Evolutionary conservation across 768 basidiomycete genomes (phyloP).

Genomic region (Termitomyces sp.): DNA sequence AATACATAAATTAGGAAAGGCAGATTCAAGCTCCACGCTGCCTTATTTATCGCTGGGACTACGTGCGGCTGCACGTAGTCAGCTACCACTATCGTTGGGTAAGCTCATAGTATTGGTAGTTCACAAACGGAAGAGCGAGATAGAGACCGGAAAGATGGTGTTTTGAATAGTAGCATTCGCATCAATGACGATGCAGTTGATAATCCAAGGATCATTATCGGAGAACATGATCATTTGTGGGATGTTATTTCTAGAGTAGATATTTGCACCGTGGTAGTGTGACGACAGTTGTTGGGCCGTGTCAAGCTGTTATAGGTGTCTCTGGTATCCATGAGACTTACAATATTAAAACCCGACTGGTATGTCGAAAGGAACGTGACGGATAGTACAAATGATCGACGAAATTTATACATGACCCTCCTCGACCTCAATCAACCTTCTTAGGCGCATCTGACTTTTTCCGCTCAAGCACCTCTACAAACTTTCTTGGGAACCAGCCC

Average conservation of each 20-base stretch:
- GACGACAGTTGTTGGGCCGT: too few relatives aligned
- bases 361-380: not conserved
- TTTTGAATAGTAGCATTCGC: not conserved
- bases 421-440: constrained; percentile 12
- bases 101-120: too few relatives aligned
- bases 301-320: not conserved
- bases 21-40: too few relatives aligned
- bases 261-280: too few relatives aligned
- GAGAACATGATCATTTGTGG: too few relatives aligned
- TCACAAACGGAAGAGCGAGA: too few relatives aligned
- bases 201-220: not conserved
- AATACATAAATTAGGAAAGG: too few relatives aligned
- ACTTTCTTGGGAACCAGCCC: constrained; percentile 93
- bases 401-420: not conserved
- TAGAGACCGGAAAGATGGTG: not conserved
- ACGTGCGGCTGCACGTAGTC: too few relatives aligned
- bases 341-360: not conserved
- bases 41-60: too few relatives aligned
- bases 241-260: too few relatives aligned
- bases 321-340: not conserved
- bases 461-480: constrained; percentile 69
- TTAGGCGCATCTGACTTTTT: constrained; percentile 22
- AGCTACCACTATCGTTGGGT: too few relatives aligned
- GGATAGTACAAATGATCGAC: not conserved
- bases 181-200: not conserved